A percentile compares a stretch with the other conserved stretches of the same genome.
phyloP scores from a whole-genome alignment of 805 yeast genomes.

The Candida germanica region DNA sequence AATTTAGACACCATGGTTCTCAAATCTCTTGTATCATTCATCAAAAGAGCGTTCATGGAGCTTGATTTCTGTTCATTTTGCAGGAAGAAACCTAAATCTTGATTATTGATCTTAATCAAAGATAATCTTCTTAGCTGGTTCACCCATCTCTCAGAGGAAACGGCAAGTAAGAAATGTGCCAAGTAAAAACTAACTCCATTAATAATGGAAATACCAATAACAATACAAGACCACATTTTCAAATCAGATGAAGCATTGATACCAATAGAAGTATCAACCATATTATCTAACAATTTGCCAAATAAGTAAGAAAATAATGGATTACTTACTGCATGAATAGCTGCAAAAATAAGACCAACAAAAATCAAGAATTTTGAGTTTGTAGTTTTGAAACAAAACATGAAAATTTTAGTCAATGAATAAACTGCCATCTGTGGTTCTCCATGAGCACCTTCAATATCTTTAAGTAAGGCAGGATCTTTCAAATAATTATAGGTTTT shows the following conservation, averaged over 20 bases:
- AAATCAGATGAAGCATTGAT: slow-evolving; percentile 27
- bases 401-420: slow-evolving; percentile 22
- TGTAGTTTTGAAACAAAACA: slow-evolving; percentile 18
- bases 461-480: slow-evolving; percentile 22
- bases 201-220: slow-evolving; percentile 56
- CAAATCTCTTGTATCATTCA: slow-evolving; percentile 81
- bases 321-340: slow-evolving; percentile 58
- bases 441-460: slow-evolving; percentile 15
- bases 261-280: slow-evolving; percentile 46
- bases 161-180: slow-evolving; percentile 49
- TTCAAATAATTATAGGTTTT: slow-evolving; percentile 16
- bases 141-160: slow-evolving; percentile 69
- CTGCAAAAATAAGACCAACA: slow-evolving; percentile 52
- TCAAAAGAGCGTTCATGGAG: slow-evolving; percentile 59
- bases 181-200: slow-evolving; percentile 60
- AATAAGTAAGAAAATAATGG: slow-evolving; percentile 81
- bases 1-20: slow-evolving; percentile 63
- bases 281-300: slow-evolving; percentile 63
- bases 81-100: slow-evolving; percentile 54
- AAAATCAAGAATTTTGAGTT: slow-evolving; percentile 22
- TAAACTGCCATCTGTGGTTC: slow-evolving; percentile 14
- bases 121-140: slow-evolving; percentile 46
- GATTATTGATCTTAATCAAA: slow-evolving; percentile 48
- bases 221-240: slow-evolving; percentile 65
- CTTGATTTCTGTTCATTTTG: slow-evolving; percentile 39